Conservation (phyloP, 208 protist genomes). For the Trypanosoma boissoni region DNA sequence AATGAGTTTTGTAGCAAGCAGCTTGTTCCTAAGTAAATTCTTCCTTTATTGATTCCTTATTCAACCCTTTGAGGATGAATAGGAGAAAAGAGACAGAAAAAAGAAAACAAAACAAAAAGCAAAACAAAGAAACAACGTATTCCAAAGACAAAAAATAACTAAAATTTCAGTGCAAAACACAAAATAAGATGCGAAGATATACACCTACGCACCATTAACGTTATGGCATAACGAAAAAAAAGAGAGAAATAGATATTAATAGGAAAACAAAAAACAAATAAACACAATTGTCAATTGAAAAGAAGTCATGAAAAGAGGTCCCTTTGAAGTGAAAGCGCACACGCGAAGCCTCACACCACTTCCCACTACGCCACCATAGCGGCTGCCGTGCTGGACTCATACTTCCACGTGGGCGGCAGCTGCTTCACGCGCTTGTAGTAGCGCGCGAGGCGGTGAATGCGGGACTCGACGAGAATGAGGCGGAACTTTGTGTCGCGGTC, state of each 20-base stretch:
- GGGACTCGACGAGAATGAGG: constrained; percentile 99
- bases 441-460: constrained; percentile 98
- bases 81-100: no score
- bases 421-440: constrained; percentile 73
- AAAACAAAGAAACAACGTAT: no score
- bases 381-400: constrained; percentile 78
- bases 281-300: not conserved
- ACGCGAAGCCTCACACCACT: not conserved
- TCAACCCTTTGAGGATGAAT: no score
- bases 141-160: no score
- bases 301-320: not conserved
- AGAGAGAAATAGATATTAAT: not conserved
- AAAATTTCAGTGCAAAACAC: no score
- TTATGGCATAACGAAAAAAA: not conserved
- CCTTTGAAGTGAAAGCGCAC: not conserved
- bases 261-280: not conserved
- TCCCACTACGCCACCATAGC: constrained; percentile 53
- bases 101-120: no score
- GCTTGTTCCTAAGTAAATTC: no score
- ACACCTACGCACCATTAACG: not conserved
- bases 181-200: not conserved
- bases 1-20: no score
- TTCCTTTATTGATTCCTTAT: no score
- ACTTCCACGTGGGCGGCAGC: constrained; percentile 81
- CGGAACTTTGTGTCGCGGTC: constrained; percentile 99